Conservation (phyloP, 2,329 filamentous ascomycete genomes). For the Ceratocystis cubensis region DNA sequence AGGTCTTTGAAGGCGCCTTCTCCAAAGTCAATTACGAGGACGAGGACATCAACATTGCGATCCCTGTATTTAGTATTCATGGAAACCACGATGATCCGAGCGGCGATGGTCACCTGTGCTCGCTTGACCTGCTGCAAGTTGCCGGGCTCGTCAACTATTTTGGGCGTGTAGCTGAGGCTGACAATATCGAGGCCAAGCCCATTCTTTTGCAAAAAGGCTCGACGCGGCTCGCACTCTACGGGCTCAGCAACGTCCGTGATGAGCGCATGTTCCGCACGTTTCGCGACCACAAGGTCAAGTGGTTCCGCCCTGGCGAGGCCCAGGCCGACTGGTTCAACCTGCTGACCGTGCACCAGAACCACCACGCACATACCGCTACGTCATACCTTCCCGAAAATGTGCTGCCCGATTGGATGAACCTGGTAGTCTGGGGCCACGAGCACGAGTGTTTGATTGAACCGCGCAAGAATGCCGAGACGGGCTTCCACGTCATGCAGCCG, state of each 20-base stretch:
- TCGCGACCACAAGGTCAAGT: slow-evolving; percentile 82
- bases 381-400: slow-evolving; percentile 92
- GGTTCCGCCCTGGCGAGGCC: slow-evolving; percentile 47
- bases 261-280: slow-evolving; percentile 92
- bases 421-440: slow-evolving; percentile 94
- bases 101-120: slow-evolving; percentile 86
- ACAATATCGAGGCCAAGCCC: slow-evolving; percentile 86
- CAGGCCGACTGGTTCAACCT: slow-evolving; percentile 84
- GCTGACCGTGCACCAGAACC: slow-evolving; percentile 91
- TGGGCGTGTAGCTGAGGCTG: slow-evolving; percentile 77
- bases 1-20: slow-evolving; percentile 81
- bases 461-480: slow-evolving; percentile 66
- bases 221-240: slow-evolving; percentile 87
- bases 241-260: slow-evolving; percentile 89
- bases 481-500: slow-evolving; percentile 93
- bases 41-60: slow-evolving; percentile 89
- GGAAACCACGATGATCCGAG: slow-evolving; percentile 97
- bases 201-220: slow-evolving; percentile 84
- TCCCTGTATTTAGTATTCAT: slow-evolving; percentile 96
- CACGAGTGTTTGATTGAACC: slow-evolving; percentile 92
- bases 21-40: slow-evolving; percentile 97
- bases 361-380: slow-evolving; percentile 80
- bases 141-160: slow-evolving; percentile 94
- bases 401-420: slow-evolving; percentile 77
- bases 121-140: slow-evolving; percentile 79